phyloP scores from a whole-genome alignment of 2,329 filamentous ascomycete genomes.

The Ophiocordyceps camponoti-floridani region DNA sequence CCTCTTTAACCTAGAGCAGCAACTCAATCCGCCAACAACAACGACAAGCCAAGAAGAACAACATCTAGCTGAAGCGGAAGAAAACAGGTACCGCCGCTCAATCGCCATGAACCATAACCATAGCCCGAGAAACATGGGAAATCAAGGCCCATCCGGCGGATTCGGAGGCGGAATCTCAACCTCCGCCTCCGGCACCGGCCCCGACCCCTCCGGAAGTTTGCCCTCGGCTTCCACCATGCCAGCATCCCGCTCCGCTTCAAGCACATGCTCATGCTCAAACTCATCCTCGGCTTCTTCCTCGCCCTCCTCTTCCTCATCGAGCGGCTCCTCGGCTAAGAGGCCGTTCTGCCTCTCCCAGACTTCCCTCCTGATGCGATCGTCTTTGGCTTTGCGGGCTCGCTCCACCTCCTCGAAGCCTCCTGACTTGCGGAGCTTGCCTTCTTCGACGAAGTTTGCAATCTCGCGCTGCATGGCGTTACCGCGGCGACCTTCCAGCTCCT shows the following conservation, averaged over 20 bases:
- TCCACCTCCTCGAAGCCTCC: slow-evolving; percentile 92
- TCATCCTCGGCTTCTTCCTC: slow-evolving; percentile 7
- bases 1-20: too few species aligned
- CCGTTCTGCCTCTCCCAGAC: slow-evolving; percentile 53
- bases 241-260: not conserved
- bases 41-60: too few species aligned
- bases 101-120: too few species aligned
- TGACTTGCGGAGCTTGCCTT: slow-evolving; percentile 87
- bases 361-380: slow-evolving; percentile 71
- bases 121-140: too few species aligned
- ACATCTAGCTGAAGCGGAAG: too few species aligned
- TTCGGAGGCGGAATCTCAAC: too few species aligned
- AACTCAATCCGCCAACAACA: too few species aligned
- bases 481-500: slow-evolving; percentile 62
- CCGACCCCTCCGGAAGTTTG: too few species aligned
- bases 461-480: slow-evolving; percentile 72
- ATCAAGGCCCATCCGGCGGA: too few species aligned
- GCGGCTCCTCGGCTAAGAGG: slow-evolving; percentile 23
- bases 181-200: too few species aligned
- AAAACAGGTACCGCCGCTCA: too few species aligned
- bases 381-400: slow-evolving; percentile 63
- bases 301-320: slow-evolving; percentile 18
- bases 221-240: too few species aligned
- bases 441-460: slow-evolving; percentile 66
- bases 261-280: not conserved